Evolutionary conservation across 129 eudicot genomes (phyloP), one percentile per base, ranked within the genome.

Genomic region (Heracleum sosnowskyi): DNA sequence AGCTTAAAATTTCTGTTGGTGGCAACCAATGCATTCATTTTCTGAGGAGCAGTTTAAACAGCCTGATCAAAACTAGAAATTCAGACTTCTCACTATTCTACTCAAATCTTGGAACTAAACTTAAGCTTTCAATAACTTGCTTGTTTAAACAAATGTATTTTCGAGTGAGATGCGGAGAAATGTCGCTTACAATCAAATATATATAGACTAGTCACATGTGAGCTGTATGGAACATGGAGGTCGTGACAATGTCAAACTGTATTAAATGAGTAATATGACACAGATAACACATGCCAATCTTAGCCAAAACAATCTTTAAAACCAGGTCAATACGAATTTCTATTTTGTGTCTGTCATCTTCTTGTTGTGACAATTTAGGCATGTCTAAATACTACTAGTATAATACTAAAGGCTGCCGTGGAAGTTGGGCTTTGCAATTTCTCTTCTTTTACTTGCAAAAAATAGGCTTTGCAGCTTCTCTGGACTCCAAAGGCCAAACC

Each of bases 1-100:
- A 83, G 87, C 93, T 86, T 96, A 80, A 92, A 96, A 80, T 96
- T 96, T 74, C 99, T 85, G 91, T 92, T 96, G 75, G 99, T 96
- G 75, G 99, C 99, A 8, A 89, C 97, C 84, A 96, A 89, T 34
- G 99, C 97, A 69, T 96, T 96, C 99, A 96, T 92, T 80, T 33
- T 44, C 40, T 0, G 64, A 42, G 28, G 22, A 28, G 33, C 76
- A 87, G 76, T 45, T 79, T 46, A 24, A 31, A n/a, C 40, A 44
- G 22, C 63, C 76, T 26, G 75, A 44, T 44, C 12, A 16, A 22
- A 62, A 71, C 34, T n/a, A 42, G 39, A 28, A 15, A 63, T 5
- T 64, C 17, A 16, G 45, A 31, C 49, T 26, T 26, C 16, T n/a
- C 34, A 4, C 17, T 60, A 24, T 60, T 60, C 16, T n/a, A n/a